phyloP scores from a whole-genome alignment of 1,284 basidiomycete species.

The Calocybe gambosa region DNA sequence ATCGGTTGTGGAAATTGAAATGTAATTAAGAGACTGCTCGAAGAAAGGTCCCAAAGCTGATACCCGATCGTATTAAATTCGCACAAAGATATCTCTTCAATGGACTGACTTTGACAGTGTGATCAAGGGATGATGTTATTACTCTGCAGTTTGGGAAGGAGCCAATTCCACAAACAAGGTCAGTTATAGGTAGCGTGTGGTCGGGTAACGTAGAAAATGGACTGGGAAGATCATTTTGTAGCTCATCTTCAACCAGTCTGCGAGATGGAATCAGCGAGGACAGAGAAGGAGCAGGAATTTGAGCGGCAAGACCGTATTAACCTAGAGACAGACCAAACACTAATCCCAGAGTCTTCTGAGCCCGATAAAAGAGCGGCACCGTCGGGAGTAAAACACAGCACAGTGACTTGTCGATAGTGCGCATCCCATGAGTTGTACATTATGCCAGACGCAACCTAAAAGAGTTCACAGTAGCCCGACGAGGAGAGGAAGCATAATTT shows the following conservation, averaged over 20 bases:
- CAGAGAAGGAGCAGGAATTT: conserved; percentile 6
- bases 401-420: conserved; percentile 86
- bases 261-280: conserved; percentile 13
- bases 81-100: background rate
- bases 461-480: conserved; percentile 8
- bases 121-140: conserved; percentile 81
- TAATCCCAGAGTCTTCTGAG: conserved; percentile 84
- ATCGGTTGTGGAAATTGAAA: conserved; percentile 79
- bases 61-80: background rate
- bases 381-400: conserved; percentile 80
- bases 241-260: conserved; percentile 67
- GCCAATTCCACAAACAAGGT: conserved; percentile 75
- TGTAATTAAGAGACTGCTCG: conserved; percentile 75
- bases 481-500: conserved; percentile 20
- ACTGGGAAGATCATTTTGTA: conserved; percentile 64
- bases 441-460: conserved; percentile 81
- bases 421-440: conserved; percentile 90
- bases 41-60: conserved; percentile 78
- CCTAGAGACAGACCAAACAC: conserved; percentile 87
- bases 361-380: conserved; percentile 78
- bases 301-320: conserved; percentile 32
- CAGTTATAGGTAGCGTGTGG: conserved; percentile 87
- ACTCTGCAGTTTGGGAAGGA: conserved; percentile 73
- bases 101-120: conserved; percentile 78
- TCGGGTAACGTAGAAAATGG: conserved; percentile 83